Evolutionary conservation across 2,329 filamentous ascomycete species (phyloP), one percentile per base, ranked within the genome.

Genomic region (Nothophaeocryptopus gaeumannii): DNA sequence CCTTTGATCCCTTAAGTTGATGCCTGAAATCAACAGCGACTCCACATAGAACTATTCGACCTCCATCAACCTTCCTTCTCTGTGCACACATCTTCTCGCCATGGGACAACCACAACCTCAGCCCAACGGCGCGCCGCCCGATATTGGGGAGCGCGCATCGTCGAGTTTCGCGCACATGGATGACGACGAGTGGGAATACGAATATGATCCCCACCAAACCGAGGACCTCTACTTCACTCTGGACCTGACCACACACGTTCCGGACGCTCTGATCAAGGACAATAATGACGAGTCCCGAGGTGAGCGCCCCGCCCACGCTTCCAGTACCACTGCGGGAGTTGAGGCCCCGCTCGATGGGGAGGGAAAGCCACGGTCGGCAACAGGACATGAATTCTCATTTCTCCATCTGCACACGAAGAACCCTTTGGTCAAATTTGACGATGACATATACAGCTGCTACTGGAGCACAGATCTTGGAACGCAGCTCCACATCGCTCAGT

Each of bases 391-490:
- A 7, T 7, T 26, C 20, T 26, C 20, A 3, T 26, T 96, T 43
- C 75, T 93, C n/a, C 89, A 89, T 26, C 77, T 96, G 3, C 86
- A 95, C 68, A 85, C 85, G 1, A 63, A 72, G 2, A 85, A 87
- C 41, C 92, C 92, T 0, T 74, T 96, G 26, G 78, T 96, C 51
- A 86, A 86, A 15, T 95, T 95, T 70, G 80, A 85, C 50, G 87
- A 86, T 29, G 81, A 85, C 54, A 74, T 95, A 15, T 93, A 91
- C 65, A 83, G 82, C 56, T 92, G 89, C 57, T 74, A 82, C 39
- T 97, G 92, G 92, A 80, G 82, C 9, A 83, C 88, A 54, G 86
- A 89, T 52, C 81, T 95, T 37, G 92, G 92, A 32, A 95, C 90
- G 0, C 80, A 95, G 36, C 85, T 96, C 61, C 63, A 78, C 77